Base-by-base conservation (phyloP, 371 early-diverging fungal genomes). In the Syncephalastrum monosporum region DNA sequence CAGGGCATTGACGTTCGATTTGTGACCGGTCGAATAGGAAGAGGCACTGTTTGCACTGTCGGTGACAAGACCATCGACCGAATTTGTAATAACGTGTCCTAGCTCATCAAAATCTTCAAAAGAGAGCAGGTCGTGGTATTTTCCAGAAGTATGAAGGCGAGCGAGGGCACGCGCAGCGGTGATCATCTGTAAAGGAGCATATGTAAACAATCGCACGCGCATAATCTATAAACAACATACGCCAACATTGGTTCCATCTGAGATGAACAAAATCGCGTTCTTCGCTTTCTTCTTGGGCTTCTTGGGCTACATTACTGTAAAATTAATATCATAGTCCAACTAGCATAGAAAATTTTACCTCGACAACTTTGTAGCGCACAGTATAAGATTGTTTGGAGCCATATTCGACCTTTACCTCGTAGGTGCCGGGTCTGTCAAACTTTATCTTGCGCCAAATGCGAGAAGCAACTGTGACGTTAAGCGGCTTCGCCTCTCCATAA, bases 11-110 rank as follows among this genome's bases (percentile, higher is more conserved):
- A 82, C 81, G 45, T 77, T 72, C 38, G 74, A 62, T 72, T 88
- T 88, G 67, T 88, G 86, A 21, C 90, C 87, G 60, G 84, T 76
- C 62, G 82, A 68, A 70, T 86, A 90, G 55, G 90, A 72, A 6
- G 83, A 77, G 47, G 90, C 90, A 46, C 85, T 84, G 74, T 90
- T 90, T 64, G 91, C 86, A 57, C 88, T 88, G 67, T 90, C 89
- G 47, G 91, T 90, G 50, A 88, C 65, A 51, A 90, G 74, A 55
- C 84, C 70, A 69, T 90, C 91, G 45, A 88, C 64, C 17, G 88
- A 88, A 65, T 88, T 82, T 62, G 89, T 85, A 58, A 82, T 73
- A 65, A 88, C 70, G 55, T 85, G 85, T 19, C 90, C 90, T 41
- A 90, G 67, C 56, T 79, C 56, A 56, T 81, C 85, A 71, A 84